phyloP scores from a whole-genome alignment of 495 filamentous ascomycete species.

The Podospora comata region DNA sequence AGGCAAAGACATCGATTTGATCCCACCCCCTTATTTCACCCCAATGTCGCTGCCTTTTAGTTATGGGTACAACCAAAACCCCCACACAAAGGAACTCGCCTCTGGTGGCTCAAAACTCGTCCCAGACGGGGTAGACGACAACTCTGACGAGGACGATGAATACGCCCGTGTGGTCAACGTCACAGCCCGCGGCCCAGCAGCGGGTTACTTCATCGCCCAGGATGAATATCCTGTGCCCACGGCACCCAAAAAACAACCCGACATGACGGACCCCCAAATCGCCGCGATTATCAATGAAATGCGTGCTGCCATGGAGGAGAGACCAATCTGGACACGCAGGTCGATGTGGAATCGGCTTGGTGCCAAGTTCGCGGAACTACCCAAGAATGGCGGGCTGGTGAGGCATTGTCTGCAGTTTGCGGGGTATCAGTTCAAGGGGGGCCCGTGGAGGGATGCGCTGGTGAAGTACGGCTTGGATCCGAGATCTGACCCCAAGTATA shows the following conservation, averaged over 20 bases:
- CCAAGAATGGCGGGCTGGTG: constrained; percentile 48
- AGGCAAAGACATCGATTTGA: constrained; percentile 60
- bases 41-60: constrained; percentile 65
- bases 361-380: constrained; percentile 40
- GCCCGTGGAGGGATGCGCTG: constrained; percentile 86
- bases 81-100: constrained; percentile 43
- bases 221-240: constrained; percentile 43
- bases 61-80: constrained; percentile 57
- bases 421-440: constrained; percentile 83
- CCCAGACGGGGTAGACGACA: constrained; percentile 20
- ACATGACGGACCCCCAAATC: constrained; percentile 49
- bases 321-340: constrained; percentile 84
- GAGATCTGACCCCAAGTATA: constrained; percentile 65
- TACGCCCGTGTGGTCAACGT: constrained; percentile 39
- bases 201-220: constrained; percentile 62
- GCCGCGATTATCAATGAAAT: constrained; percentile 58
- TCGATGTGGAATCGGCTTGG: constrained; percentile 67
- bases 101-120: constrained; percentile 22
- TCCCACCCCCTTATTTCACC: constrained; percentile 75
- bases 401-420: constrained; percentile 69
- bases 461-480: constrained; percentile 85
- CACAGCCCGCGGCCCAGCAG: constrained; percentile 46
- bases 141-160: constrained; percentile 31
- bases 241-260: constrained; percentile 35
- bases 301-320: constrained; percentile 57